Evolutionary conservation across 257 asterid species (phyloP).

Genomic region (Voacanga thouarsii): DNA sequence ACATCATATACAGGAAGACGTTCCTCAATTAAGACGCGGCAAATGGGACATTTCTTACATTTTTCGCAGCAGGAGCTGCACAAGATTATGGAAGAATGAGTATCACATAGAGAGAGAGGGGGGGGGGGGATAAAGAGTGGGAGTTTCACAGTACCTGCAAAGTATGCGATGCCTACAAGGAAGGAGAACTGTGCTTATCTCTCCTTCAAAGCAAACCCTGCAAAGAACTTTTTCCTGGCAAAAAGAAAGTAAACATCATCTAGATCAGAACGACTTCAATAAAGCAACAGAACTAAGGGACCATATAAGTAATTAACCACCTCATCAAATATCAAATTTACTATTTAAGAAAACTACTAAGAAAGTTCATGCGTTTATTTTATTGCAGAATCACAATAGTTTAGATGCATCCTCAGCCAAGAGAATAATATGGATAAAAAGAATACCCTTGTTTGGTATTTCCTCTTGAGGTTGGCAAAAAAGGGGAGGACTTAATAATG

Average conservation of each 20-base stretch:
- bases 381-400: neutral
- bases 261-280: neutral
- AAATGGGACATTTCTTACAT: slow-evolving; percentile 91
- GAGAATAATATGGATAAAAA: neutral
- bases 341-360: neutral
- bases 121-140: neutral
- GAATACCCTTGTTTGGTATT: neutral
- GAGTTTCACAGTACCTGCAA: slow-evolving; percentile 62
- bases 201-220: slow-evolving; percentile 92
- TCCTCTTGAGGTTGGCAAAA: neutral
- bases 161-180: slow-evolving; percentile 96
- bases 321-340: neutral
- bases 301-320: neutral
- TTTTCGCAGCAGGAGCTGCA: slow-evolving; percentile 77
- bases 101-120: slow-evolving; percentile 1
- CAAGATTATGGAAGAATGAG: slow-evolving; percentile 18
- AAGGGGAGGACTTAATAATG: neutral
- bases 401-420: neutral
- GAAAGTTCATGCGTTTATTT: neutral
- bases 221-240: slow-evolving; percentile 90
- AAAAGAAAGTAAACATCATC: neutral
- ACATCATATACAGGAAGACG: slow-evolving; percentile 95
- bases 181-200: slow-evolving; percentile 85
- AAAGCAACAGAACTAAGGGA: neutral
- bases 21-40: slow-evolving; percentile 68